These are phyloP conservation scores for Pseudogymnoascus sp. DNA, from an alignment of 2,329 filamentous ascomycete species.

Conservation along the genomic window DNA sequence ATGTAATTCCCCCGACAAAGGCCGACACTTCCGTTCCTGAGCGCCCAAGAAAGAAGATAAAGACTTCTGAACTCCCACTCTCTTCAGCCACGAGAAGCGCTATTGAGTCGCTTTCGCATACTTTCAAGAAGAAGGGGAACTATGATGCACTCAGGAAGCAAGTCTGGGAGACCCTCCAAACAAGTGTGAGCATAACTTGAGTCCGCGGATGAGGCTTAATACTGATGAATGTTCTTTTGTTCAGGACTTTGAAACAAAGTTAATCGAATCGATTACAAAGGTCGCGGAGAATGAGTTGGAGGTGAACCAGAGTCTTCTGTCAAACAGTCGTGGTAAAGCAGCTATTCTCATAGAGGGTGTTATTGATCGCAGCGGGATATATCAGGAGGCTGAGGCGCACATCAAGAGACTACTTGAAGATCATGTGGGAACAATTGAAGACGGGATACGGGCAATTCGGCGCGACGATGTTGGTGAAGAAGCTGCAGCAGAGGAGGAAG, in stretches of 20 bases:
- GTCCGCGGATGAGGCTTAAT: not conserved
- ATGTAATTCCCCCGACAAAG: not conserved
- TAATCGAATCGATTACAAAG: constrained; percentile 57
- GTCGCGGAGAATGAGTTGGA: constrained; percentile 68
- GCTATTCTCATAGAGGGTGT: constrained; percentile 70
- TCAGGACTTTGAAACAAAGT: constrained; percentile 60
- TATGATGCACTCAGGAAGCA: constrained; percentile 72
- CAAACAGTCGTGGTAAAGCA: constrained; percentile 64
- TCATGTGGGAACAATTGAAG: constrained; percentile 54
- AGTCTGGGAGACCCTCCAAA: constrained; percentile 49
- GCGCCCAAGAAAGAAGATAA: constrained; percentile 43
- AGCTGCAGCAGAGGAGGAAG: constrained; percentile 54
- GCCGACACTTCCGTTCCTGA: not conserved
- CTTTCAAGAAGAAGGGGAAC: constrained; percentile 78
- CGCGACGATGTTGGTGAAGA: constrained; percentile 60
- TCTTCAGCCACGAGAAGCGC: constrained; percentile 63
- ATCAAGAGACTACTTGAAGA: constrained; percentile 59
- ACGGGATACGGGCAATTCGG: constrained; percentile 59
- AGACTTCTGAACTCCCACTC: constrained; percentile 66
- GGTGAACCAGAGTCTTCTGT: constrained; percentile 61
- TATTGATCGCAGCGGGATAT: constrained; percentile 67
- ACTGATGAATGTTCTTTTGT: constrained; percentile 3
- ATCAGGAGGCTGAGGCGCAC: constrained; percentile 59
- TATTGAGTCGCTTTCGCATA: constrained; percentile 68
- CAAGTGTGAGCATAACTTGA: constrained; percentile 29